Base-by-base conservation (phyloP, 352 stramenopile genomes). In the Pythium phragmitis region DNA sequence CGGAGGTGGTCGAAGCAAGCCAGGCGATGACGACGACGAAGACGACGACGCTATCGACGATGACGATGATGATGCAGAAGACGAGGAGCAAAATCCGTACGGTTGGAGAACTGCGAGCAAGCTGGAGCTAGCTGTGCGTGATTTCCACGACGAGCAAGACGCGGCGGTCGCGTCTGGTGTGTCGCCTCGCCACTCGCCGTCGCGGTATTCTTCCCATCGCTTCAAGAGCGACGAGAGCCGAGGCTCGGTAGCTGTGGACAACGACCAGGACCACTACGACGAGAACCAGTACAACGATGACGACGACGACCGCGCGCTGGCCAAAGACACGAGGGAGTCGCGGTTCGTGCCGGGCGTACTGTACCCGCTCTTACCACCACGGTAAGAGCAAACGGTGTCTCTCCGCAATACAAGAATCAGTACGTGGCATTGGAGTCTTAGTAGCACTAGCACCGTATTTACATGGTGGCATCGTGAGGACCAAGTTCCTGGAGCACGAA, bases 401-500 rank as follows among this genome's bases (percentile, higher is more conserved):
- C 26, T 30, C 26, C 17, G 9, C 16, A 17, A 46, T 9, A 9
- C 12, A 46, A 7, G 39, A 9, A 39, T 39, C 34, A 39, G 11
- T 39, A 46, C 39, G 39, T 46, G 39, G 39, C 14, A 46, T 21
- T 16, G 37, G 9, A 42, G 14, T 12, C 14, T 42, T 42, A 17
- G 6, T 2, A 16, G 37, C 4, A 39, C 11, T 39, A 3, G 34
- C 7, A 17, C 14, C 43, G 17, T 62, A 37, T 57, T 67, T 48
- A 72, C 65, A 65, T 63, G 39, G 80, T 89, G 17, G 65, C 75
- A 19, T 94, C 85, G 57, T 92, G 83, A 2, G 85, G 73, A 6
- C 83, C 83, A 28, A 92, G 56, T 4, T 79, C 75, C 63, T 94
- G 85, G 16, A 92, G 60, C 45, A 89, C 41, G 41, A 85, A 87